Evolutionary conservation across 2,329 filamentous ascomycete species (phyloP).

Genomic region (Curvularia spicifera): DNA sequence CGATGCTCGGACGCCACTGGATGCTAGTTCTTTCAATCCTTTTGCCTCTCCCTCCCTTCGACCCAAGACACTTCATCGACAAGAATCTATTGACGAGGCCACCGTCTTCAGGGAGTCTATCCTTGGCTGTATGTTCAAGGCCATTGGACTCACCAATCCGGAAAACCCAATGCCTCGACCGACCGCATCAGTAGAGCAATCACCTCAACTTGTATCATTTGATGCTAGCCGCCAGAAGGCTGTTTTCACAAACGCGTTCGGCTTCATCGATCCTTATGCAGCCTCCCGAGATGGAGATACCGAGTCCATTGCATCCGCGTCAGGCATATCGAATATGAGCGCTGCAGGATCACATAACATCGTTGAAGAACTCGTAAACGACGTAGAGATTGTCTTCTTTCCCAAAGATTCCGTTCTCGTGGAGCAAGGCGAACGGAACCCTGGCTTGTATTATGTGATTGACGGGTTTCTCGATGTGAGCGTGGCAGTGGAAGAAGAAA

Average conservation of each 20-base stretch:
- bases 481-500: slow-evolving; percentile 73
- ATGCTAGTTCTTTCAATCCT: slow-evolving; percentile 52
- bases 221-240: slow-evolving; percentile 82
- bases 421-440: slow-evolving; percentile 95
- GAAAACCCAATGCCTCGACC: slow-evolving; percentile 68
- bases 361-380: slow-evolving; percentile 82
- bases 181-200: slow-evolving; percentile 77
- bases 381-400: slow-evolving; percentile 97
- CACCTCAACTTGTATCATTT: slow-evolving; percentile 81
- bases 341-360: slow-evolving; percentile 68
- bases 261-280: slow-evolving; percentile 86
- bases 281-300: slow-evolving; percentile 79
- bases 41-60: slow-evolving; percentile 45
- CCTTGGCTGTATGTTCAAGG: slow-evolving; percentile 93
- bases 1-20: slow-evolving; percentile 54
- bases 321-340: slow-evolving; percentile 55
- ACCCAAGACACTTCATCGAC: slow-evolving; percentile 63
- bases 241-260: slow-evolving; percentile 85
- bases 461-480: slow-evolving; percentile 96
- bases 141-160: slow-evolving; percentile 78
- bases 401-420: slow-evolving; percentile 93
- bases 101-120: slow-evolving; percentile 87
- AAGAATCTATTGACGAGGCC: slow-evolving; percentile 87
- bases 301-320: slow-evolving; percentile 74
- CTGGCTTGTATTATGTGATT: slow-evolving; percentile 95